Conservation (phyloP, 2,329 filamentous ascomycete species). For the Sclerotinia glacialis region DNA sequence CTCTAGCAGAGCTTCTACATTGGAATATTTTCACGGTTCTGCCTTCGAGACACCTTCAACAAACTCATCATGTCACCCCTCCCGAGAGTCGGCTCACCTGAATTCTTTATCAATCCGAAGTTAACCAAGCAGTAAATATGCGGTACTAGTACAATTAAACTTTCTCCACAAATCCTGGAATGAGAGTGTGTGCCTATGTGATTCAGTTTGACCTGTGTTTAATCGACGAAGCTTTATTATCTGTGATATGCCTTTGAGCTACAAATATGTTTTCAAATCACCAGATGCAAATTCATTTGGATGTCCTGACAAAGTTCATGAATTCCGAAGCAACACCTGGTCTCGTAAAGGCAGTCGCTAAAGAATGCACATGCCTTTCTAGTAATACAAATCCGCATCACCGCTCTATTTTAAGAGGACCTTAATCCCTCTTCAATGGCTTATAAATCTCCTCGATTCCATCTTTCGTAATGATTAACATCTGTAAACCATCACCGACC, state of each 20-base stretch:
- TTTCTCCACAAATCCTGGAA: not conserved
- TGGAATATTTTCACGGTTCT: not conserved
- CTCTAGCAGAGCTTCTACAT: not conserved
- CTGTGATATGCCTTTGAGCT: not conserved
- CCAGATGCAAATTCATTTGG: not conserved
- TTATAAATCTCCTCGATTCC: slow-evolving; percentile 84
- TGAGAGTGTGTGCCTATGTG: not conserved
- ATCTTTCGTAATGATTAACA: slow-evolving; percentile 84
- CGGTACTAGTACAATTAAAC: not conserved
- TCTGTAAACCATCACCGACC: slow-evolving; percentile 93
- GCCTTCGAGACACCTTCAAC: not conserved
- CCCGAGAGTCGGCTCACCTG: not conserved
- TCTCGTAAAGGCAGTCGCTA: slow-evolving; percentile 19
- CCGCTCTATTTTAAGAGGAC: not conserved
- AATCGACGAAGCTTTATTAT: not conserved
- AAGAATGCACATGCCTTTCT: slow-evolving; percentile 20
- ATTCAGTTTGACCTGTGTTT: not conserved
- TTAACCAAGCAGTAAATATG: not conserved
- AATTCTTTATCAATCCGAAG: not conserved
- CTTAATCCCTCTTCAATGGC: slow-evolving; percentile 85
- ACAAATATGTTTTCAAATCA: not conserved
- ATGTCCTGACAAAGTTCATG: slow-evolving; percentile 17
- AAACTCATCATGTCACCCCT: not conserved
- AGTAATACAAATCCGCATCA: slow-evolving; percentile 23
- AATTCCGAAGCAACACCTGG: slow-evolving; percentile 19